Base-by-base conservation (phyloP, 352 stramenopile species). In the Globisporangium mamillatum region DNA sequence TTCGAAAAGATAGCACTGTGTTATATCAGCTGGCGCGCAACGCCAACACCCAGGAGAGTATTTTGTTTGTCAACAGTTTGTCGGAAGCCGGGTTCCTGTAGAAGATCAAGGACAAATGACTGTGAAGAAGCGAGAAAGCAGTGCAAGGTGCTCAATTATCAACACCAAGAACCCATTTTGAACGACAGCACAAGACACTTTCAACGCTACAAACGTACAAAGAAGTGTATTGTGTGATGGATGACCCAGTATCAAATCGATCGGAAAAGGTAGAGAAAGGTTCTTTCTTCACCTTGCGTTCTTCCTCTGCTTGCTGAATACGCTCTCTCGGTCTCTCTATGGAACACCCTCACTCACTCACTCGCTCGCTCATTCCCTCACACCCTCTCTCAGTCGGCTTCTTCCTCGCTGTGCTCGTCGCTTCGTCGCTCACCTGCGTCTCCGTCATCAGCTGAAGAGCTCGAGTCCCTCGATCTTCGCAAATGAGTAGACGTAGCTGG, bases 61-160 rank as follows among this genome's bases (percentile, higher is more conserved):
- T 94, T 71, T 70, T 94, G 74, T 95, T 95, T 73, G 89, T 96
- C 52, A 96, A 96, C 67, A 95, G 86, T 73, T 68, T 96, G 70
- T 94, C 89, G 34, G 89, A 96, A 69, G 89, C 89, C 36, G 89
- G 89, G 25, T 96, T 96, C 56, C 75, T 96, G 46, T 96, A 74
- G 56, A 61, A 61, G 41, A 29, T 14, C 54, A 60, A 59, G 24
- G n/a, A 57, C 16, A 18, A 57, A n/a, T 3, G 10, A 32, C 36
- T n/a, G 4, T 14, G 24, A 60, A 36, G 25, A 38, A 18, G 16
- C 14, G 34, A 67, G 10, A 18, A 10, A 44, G 20, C 29, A 25
- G 24, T 41, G 12, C 14, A 32, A 53, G 34, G 2, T n/a, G 48
- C 48, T 29, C 48, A 16, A 55, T 27, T 52, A 52, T 22, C 18